Evolutionary conservation across 2,329 filamentous ascomycete species (phyloP), one percentile per base, ranked within the genome.

Genomic region (Zasmidium cellare): DNA sequence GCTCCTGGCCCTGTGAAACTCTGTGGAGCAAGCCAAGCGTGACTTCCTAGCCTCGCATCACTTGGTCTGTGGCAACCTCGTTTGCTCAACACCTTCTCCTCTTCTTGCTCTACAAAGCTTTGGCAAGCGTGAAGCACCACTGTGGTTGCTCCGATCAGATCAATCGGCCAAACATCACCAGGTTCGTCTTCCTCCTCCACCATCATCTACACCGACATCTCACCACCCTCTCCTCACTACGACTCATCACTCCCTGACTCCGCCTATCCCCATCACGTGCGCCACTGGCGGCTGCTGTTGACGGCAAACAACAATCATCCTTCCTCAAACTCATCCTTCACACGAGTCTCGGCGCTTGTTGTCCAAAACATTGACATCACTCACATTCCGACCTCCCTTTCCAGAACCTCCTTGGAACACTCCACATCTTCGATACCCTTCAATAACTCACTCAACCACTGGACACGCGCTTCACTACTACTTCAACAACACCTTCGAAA

Each of bases 351-450:
- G 5, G 25, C 11, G 25, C 5, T 11, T 28, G 25, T n/a, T n/a
- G 25, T 28, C 35, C 12, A 14, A 9, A 18, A 24, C 31, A 45
- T 28, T 47, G 48, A 56, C 48, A 56, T 56, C 48, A 56, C 48
- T 24, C 25, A 51, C 53, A 51, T 51, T 56, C 53, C 31, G 35
- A 11, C 9, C 11, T 46, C 12, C 24, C 20, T 22, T 38, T 44
- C 22, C 24, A 50, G 46, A 55, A 55, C 46, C 44, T 35, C 46
- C 18, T 38, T 14, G 20, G 28, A 51, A 38, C 23, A 25, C 46
- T 12, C 45, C n/a, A 18, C 9, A 14, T 28, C 47, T 24, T 24
- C 23, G 35, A 53, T 19, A 20, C 35, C 24, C n/a, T n/a, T 16
- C 48, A n/a, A 38, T 11, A 14, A 11, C 18, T 18, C 50, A 35